Conservation (phyloP, 768 basidiomycete genomes). For the Hysterangium stoloniferum region DNA sequence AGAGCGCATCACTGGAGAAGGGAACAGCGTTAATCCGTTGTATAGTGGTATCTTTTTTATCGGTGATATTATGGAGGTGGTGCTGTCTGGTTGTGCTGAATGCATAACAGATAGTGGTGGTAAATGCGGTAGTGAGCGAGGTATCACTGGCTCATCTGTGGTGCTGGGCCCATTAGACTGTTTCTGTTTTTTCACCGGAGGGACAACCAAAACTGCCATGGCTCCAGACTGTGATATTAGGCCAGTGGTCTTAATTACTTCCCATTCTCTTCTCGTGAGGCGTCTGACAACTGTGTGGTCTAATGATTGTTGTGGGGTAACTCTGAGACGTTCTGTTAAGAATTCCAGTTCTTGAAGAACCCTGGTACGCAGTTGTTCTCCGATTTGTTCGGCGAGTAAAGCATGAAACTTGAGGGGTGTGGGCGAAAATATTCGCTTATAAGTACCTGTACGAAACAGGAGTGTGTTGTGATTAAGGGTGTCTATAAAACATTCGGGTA, state of each 20-base stretch:
- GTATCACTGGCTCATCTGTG: constrained; percentile 23
- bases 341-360: constrained; percentile 70
- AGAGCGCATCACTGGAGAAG: constrained; percentile 50
- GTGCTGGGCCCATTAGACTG: constrained; percentile 36
- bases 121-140: constrained; percentile 23
- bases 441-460: not conserved
- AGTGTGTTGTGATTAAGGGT: constrained; percentile 10
- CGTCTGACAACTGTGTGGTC: constrained; percentile 44
- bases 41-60: constrained; percentile 51
- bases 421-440: constrained; percentile 18
- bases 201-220: constrained; percentile 60
- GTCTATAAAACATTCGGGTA: no score
- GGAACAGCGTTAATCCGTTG: constrained; percentile 59
- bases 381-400: constrained; percentile 46
- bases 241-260: constrained; percentile 36
- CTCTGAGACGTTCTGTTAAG: constrained; percentile 38
- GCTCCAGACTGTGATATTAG: constrained; percentile 44
- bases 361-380: constrained; percentile 61
- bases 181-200: constrained; percentile 53
- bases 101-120: constrained; percentile 24
- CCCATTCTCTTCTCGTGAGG: constrained; percentile 57
- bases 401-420: constrained; percentile 30
- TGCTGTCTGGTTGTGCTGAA: not conserved
- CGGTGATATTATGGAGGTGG: constrained; percentile 14
- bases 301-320: constrained; percentile 11